Base-by-base conservation (phyloP, 805 yeast species). In the Yamadazyma paraphyllophila region DNA sequence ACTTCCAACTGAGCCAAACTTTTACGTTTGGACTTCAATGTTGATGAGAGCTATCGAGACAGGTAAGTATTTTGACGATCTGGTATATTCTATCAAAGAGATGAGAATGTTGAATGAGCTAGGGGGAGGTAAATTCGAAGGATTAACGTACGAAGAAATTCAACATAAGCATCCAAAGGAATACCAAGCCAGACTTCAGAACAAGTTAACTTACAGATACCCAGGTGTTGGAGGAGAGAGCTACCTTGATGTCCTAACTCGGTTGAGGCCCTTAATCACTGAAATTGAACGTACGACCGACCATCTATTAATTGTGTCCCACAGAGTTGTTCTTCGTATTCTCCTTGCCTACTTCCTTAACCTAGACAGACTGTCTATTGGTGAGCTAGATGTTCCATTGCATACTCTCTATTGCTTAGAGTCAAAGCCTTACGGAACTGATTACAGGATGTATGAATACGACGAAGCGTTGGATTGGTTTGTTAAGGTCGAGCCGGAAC, bases 201-300 rank as follows among this genome's bases (percentile, higher is more conserved):
- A 89, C 64, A 92, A 92, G 65, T 73, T 92, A 55, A 73, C 84
- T 13, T 92, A 92, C 65, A 73, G 99, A 49, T 92, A 92, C 60
- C 99, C 98, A 1, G 99, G 99, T 3, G 87, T 89, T 41, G 97
- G 98, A 7, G 99, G 99, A 13, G 99, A 92, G 65, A 87, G 96
- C 0, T 92, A 92, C 56, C 68, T 92, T 54, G 98, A 92, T 66
- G 99, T 94, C 10, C 85, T 94, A 58, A 88, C 90, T 53, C 75
- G 99, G 50, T 74, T 92, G 46, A 76, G 96, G 49, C 96, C 97
- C 1, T 80, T 92, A 14, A 92, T 92, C 51, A 89, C 89, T 10
- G 99, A 92, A 63, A 79, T 94, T 40, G 99, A 92, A 62, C 74
- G 99, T 52, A 88, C 95, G 36, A 85, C 88, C 8, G 96, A 89